phyloP scores from a whole-genome alignment of 331 rosid species.

The Acacia pycnantha region DNA sequence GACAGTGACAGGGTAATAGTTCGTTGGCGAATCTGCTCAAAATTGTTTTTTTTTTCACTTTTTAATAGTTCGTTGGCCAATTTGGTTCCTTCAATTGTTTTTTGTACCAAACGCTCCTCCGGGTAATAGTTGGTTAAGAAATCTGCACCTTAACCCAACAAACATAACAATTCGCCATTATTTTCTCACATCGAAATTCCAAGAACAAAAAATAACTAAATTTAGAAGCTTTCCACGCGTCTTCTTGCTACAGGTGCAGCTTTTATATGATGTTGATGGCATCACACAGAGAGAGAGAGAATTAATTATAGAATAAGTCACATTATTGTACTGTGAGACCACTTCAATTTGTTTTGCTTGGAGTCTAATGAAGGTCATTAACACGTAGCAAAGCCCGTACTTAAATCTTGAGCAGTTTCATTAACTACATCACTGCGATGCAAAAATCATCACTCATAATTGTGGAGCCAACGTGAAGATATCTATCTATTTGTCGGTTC shows the following conservation, averaged over 20 bases:
- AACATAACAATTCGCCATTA: background rate
- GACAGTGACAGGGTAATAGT: too few relatives aligned
- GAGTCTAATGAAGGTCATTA: background rate
- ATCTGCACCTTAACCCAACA: too few relatives aligned
- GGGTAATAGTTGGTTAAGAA: too few relatives aligned
- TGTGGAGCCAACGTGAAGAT: background rate
- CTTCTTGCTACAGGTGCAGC: background rate
- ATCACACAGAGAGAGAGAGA: too few relatives aligned
- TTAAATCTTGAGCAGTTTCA: background rate
- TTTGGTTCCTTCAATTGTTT: too few relatives aligned
- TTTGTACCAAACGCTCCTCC: too few relatives aligned
- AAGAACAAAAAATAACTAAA: too few relatives aligned
- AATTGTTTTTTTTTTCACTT: too few relatives aligned
- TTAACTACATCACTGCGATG: background rate
- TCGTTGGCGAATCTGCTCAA: too few relatives aligned
- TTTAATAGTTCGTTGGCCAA: too few relatives aligned
- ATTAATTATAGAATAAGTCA: slow-evolving; percentile 21
- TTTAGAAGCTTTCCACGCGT: too few relatives aligned
- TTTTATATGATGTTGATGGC: background rate
- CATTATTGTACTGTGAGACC: slow-evolving; percentile 23
- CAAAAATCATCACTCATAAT: background rate
- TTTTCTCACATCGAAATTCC: background rate
- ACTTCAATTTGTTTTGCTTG: slow-evolving; percentile 17
- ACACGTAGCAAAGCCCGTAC: background rate
- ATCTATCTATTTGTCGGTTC: background rate